These are phyloP conservation scores for Colletotrichum chlorophyti DNA, from an alignment of 2,329 filamentous ascomycete species.

Conservation along the genomic window DNA sequence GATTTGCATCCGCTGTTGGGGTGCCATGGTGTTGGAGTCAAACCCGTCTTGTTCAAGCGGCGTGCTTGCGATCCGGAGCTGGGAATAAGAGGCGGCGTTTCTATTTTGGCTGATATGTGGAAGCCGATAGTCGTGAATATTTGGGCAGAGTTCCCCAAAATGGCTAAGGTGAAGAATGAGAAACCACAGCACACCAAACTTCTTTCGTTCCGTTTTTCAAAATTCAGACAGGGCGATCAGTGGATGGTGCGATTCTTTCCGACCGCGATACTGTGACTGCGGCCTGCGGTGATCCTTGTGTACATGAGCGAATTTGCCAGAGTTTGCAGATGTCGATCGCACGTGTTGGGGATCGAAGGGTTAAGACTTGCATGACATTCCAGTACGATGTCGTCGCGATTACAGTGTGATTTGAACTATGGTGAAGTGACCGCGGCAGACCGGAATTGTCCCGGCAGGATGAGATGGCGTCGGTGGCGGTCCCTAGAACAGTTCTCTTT, in stretches of 20 bases:
- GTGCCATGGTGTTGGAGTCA: constrained; percentile 17
- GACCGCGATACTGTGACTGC: neutral
- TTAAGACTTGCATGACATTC: too few relatives aligned
- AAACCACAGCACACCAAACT: neutral
- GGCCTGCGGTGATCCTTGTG: neutral
- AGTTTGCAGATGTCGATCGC: neutral
- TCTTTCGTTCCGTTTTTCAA: neutral
- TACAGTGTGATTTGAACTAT: neutral
- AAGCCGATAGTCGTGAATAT: neutral
- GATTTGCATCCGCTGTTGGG: constrained; percentile 41
- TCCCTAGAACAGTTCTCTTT: neutral
- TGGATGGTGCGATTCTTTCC: neutral
- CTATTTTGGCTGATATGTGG: neutral
- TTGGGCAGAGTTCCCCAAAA: neutral
- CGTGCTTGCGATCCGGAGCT: too few relatives aligned
- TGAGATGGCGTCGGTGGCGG: constrained; percentile 12
- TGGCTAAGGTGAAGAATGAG: neutral
- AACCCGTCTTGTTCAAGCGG: neutral
- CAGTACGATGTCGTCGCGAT: constrained; percentile 9
- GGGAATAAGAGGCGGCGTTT: too few relatives aligned
- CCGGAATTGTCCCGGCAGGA: too few relatives aligned
- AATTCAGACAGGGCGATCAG: constrained; percentile 8
- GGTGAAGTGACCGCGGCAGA: too few relatives aligned
- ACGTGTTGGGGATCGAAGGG: neutral
- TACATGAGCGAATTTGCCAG: too few relatives aligned